Evolutionary conservation across 2,329 filamentous ascomycete genomes (phyloP), one percentile per base, ranked within the genome.

Genomic region (Curvularia sp.): DNA sequence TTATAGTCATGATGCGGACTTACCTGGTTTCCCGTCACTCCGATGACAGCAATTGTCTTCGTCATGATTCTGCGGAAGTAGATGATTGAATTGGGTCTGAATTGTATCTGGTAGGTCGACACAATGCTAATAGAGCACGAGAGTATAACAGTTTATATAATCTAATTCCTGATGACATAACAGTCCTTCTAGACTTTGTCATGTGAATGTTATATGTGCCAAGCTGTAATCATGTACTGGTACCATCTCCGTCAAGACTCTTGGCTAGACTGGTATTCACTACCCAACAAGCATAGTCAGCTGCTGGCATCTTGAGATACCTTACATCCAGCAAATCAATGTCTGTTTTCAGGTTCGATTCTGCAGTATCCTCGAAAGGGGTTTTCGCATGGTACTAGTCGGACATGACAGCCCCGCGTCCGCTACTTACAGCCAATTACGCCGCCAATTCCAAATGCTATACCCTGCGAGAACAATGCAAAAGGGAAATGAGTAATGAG

Each of bases 41-140:
- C 38, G 18, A 41, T 41, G 1, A 41, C 38, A 41, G 38, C 57
- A 34, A 70, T 67, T 36, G 41, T 63, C 32, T 67, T 70, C n/a
- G 48, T 56, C 56, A 55, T 59, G 43, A 30, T 54, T 45, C 5
- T 1, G 25, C 4, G 6, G 10, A 41, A 13, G 21, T 21, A 13
- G 5, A 41, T 23, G 18, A 4, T 39, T 2, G 36, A 42, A 12
- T 42, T 9, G 21, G 5, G 21, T 7, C 0, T 21, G 13, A 15
- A 23, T 10, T 25, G 10, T 1, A 25, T 15, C n/a, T n/a, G 1
- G 3, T 15, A 36, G 2, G 8, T 36, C 13, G 21, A 23, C 15
- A 42, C 4, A 23, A 19, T 1, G 15, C 5, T 42, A 7, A 5
- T 42, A 23, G 21, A 15, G 10, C 3, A 3, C 10, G 39, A 23